These are phyloP conservation scores for Millerago galiae DNA, from an alignment of 805 yeast species.

Conservation along the genomic window DNA sequence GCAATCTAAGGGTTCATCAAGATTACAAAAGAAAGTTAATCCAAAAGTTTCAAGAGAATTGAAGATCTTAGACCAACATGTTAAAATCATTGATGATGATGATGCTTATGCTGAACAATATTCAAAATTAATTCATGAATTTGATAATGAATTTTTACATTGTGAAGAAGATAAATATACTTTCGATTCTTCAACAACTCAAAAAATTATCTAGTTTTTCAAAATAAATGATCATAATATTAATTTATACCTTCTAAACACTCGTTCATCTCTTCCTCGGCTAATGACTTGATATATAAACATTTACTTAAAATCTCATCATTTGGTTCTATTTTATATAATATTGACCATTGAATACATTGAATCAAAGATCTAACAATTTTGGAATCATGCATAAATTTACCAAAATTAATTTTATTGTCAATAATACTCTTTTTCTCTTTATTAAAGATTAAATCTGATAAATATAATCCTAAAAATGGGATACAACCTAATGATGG, in stretches of 20 bases:
- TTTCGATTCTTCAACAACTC: conserved; percentile 11
- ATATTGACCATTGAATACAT: conserved; percentile 77
- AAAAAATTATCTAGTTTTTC: conserved; percentile 5
- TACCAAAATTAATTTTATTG: conserved; percentile 59
- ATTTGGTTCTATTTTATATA: conserved; percentile 50
- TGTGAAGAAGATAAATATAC: conserved; percentile 9
- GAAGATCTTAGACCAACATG: conserved; percentile 10
- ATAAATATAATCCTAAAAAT: conserved; percentile 77
- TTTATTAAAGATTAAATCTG: conserved; percentile 71
- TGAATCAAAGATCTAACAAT: conserved; percentile 73
- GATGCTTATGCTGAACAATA: conserved; percentile 12
- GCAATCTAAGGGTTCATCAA: conserved; percentile 16
- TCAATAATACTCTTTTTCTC: conserved; percentile 29
- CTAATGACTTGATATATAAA: conserved; percentile 67
- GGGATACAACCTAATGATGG: conserved; percentile 80
- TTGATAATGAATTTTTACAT: conserved; percentile 19
- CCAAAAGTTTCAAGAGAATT: conserved; percentile 16
- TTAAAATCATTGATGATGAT: conserved; percentile 17
- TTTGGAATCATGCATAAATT: conserved; percentile 68
- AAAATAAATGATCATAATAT: neutral
- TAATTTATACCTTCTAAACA: conserved; percentile 21
- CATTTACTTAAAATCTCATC: conserved; percentile 75
- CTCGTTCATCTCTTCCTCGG: conserved; percentile 63
- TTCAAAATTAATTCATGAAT: conserved; percentile 13
- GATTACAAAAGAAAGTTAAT: conserved; percentile 19